These are phyloP conservation scores for Thelonectria blattea DNA, from an alignment of 2,329 filamentous ascomycete species.

Conservation along the genomic window DNA sequence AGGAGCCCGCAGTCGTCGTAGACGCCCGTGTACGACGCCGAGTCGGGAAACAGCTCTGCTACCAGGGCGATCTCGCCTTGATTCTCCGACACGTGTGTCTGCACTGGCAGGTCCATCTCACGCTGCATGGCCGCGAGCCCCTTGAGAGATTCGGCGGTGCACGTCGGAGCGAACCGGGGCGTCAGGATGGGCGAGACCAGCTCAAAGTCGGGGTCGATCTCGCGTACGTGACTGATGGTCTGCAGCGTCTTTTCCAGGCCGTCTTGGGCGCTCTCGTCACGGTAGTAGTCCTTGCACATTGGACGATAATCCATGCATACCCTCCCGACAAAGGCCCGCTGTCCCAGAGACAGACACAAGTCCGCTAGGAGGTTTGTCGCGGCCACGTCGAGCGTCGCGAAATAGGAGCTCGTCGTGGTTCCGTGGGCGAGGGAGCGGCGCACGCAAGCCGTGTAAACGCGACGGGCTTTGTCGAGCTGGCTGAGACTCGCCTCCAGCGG, in stretches of 20 bases:
- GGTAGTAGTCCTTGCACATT: conserved; percentile 77
- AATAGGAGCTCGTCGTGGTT: conserved; percentile 95
- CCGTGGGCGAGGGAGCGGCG: conserved; percentile 83
- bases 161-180: conserved; percentile 70
- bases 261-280: conserved; percentile 69
- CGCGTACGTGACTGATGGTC: conserved; percentile 69
- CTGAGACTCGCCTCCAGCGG: conserved; percentile 83
- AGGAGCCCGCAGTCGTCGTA: conserved; percentile 79
- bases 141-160: conserved; percentile 63
- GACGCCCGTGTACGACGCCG: conserved; percentile 72
- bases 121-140: conserved; percentile 69
- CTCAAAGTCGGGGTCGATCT: conserved; percentile 67
- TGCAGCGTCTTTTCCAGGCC: conserved; percentile 62
- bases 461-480: conserved; percentile 65
- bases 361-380: conserved; percentile 91
- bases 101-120: conserved; percentile 70
- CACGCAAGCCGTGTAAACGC: conserved; percentile 80
- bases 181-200: conserved; percentile 84
- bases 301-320: conserved; percentile 87
- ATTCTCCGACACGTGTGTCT: conserved; percentile 94
- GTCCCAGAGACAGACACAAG: conserved; percentile 78
- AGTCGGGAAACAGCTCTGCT: conserved; percentile 68
- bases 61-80: conserved; percentile 75
- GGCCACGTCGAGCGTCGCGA: conserved; percentile 83
- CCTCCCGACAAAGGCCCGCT: conserved; percentile 88